Evolutionary conservation across 345 rosid genomes (phyloP).

Genomic region (Heritiera fomes): DNA sequence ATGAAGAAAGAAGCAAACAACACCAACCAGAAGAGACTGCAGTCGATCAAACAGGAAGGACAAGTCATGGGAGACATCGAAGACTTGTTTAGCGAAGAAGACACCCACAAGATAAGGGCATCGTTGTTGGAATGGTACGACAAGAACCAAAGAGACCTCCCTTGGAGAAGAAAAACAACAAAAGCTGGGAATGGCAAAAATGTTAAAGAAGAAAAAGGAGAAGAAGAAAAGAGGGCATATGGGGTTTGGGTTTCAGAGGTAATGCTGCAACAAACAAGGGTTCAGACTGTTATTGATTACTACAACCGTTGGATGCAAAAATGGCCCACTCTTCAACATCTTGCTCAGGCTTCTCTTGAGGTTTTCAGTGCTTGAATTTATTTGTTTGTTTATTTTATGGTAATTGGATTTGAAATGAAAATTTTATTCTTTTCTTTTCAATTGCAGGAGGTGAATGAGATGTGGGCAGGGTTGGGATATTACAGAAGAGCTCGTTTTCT

Average conservation of each 20-base stretch:
- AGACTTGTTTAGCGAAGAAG: slow-evolving; percentile 62
- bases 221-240: slow-evolving; percentile 58
- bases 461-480: slow-evolving; percentile 98
- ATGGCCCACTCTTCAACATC: slow-evolving; percentile 81
- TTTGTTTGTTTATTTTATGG: background rate
- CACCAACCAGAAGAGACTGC: background rate
- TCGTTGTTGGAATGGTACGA: slow-evolving; percentile 76
- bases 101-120: slow-evolving; percentile 48
- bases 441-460: slow-evolving; percentile 88
- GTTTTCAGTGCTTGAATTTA: slow-evolving; percentile 22
- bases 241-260: slow-evolving; percentile 97
- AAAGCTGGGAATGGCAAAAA: slow-evolving; percentile 14
- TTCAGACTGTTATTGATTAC: slow-evolving; percentile 84
- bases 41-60: background rate
- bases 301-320: slow-evolving; percentile 87
- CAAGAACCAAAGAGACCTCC: slow-evolving; percentile 66
- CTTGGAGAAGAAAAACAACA: slow-evolving; percentile 70
- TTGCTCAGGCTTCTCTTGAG: slow-evolving; percentile 86
- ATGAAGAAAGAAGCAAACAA: background rate
- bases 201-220: slow-evolving; percentile 27
- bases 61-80: slow-evolving; percentile 51
- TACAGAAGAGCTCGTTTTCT: slow-evolving; percentile 91
- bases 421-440: slow-evolving; percentile 20
- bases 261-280: slow-evolving; percentile 96
- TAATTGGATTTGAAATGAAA: background rate